A percentile compares a stretch with the other conserved stretches of the same genome.
These are phyloP conservation scores for Ogataea degrootiae DNA, from an alignment of 805 yeast genomes.

Conservation along the genomic window DNA sequence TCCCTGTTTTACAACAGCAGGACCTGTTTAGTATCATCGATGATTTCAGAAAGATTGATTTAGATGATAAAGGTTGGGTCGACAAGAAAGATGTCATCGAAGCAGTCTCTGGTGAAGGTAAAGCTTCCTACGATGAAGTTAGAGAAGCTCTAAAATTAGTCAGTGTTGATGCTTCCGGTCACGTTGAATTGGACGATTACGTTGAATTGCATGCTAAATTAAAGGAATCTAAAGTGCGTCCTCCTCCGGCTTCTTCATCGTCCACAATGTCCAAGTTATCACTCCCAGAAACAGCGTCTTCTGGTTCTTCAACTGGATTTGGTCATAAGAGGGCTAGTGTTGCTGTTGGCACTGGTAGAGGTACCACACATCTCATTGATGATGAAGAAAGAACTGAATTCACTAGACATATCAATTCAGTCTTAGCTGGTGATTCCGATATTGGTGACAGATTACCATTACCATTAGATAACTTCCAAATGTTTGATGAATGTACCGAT, in stretches of 20 bases:
- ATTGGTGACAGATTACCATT: conserved; percentile 84
- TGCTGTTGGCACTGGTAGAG: conserved; percentile 81
- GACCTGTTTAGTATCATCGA: conserved; percentile 84
- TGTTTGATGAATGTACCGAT: conserved; percentile 94
- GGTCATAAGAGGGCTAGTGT: conserved; percentile 50
- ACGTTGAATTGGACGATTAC: conserved; percentile 92
- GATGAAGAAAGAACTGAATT: conserved; percentile 96
- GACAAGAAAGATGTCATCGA: conserved; percentile 89
- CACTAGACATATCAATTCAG: conserved; percentile 92
- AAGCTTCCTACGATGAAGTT: conserved; percentile 83
- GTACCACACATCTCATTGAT: conserved; percentile 93
- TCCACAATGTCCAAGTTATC: conserved; percentile 14
- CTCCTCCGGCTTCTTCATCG: conserved; percentile 17
- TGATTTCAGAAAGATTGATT: conserved; percentile 77
- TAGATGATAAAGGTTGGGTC: conserved; percentile 90
- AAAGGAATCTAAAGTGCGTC: conserved; percentile 42
- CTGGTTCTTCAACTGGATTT: conserved; percentile 29
- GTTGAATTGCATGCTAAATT: conserved; percentile 80
- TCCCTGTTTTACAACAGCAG: conserved; percentile 79
- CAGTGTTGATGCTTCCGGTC: conserved; percentile 93
- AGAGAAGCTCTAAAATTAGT: conserved; percentile 90
- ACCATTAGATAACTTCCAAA: conserved; percentile 89
- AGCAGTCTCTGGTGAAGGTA: conserved; percentile 72
- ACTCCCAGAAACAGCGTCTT: conserved; percentile 26
- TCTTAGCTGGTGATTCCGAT: conserved; percentile 81